Evolutionary conservation across 2,329 filamentous ascomycete genomes (phyloP).

Genomic region (Botryotinia calthae): DNA sequence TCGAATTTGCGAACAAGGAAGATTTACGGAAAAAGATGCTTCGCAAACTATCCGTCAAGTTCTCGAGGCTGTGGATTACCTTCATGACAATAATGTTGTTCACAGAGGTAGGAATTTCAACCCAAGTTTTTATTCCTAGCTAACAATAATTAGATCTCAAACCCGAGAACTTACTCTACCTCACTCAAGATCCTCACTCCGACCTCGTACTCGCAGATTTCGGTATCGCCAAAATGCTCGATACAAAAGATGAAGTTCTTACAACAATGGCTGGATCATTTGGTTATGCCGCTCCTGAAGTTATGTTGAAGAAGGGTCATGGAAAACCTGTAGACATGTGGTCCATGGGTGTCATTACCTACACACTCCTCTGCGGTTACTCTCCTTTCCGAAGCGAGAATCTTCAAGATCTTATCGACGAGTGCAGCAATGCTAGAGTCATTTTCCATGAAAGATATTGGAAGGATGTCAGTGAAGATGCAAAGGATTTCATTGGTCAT

Average conservation of each 20-base stretch:
- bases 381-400: slow-evolving; percentile 97
- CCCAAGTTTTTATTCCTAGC: background rate
- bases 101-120: slow-evolving; percentile 68
- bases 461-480: slow-evolving; percentile 94
- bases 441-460: slow-evolving; percentile 98
- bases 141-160: slow-evolving; percentile 71
- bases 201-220: slow-evolving; percentile 94
- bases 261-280: slow-evolving; percentile 99
- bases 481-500: slow-evolving; percentile 86
- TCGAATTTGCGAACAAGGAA: slow-evolving; percentile 95
- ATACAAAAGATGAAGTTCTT: slow-evolving; percentile 83
- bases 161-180: slow-evolving; percentile 94
- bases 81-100: slow-evolving; percentile 92
- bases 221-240: slow-evolving; percentile 97
- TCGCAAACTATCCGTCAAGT: slow-evolving; percentile 95
- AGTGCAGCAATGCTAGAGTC: slow-evolving; percentile 79
- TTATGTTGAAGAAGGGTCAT: slow-evolving; percentile 97
- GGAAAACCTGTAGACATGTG: slow-evolving; percentile 99
- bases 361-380: slow-evolving; percentile 96
- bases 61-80: slow-evolving; percentile 86
- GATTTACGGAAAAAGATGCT: slow-evolving; percentile 93
- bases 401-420: slow-evolving; percentile 87
- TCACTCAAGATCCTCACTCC: slow-evolving; percentile 73
- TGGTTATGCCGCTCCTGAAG: slow-evolving; percentile 94
- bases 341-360: slow-evolving; percentile 98